Percentiles rank a stretch among this genome's conserved stretches.
Conservation (phyloP, 495 filamentous ascomycete species). For the Thozetella sp. region DNA sequence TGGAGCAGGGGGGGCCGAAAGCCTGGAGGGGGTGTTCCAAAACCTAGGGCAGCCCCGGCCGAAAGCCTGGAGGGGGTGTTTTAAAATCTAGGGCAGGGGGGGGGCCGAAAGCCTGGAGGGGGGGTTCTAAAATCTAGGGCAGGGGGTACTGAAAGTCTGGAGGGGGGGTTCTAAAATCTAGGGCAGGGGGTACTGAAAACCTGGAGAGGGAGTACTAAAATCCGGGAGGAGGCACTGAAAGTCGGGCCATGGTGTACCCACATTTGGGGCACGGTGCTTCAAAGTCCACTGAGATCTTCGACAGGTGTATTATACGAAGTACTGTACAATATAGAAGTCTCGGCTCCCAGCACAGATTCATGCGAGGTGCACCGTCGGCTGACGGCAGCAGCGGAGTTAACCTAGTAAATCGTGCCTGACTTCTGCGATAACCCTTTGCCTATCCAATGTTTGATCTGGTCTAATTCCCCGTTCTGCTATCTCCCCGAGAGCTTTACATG, state of each 20-base stretch:
- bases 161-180: background rate
- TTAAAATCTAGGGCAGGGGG: too few species aligned
- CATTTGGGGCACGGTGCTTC: background rate
- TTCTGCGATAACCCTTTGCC: background rate
- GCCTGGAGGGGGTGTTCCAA: too few species aligned
- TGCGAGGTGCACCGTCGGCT: background rate
- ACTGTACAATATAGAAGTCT: too few species aligned
- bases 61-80: too few species aligned
- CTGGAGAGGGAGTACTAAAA: background rate
- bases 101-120: too few species aligned
- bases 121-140: background rate
- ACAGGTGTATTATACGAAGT: background rate
- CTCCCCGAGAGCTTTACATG: slow-evolving; percentile 1
- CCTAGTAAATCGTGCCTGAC: background rate
- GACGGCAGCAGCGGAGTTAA: background rate
- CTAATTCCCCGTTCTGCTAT: slow-evolving; percentile 5
- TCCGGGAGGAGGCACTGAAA: background rate
- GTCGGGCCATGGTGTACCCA: too few species aligned
- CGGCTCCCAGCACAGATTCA: too few species aligned
- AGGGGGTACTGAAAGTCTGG: background rate
- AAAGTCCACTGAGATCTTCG: background rate
- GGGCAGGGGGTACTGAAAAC: background rate
- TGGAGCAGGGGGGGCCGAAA: too few species aligned
- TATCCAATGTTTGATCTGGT: slow-evolving; percentile 7
- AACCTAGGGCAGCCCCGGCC: too few species aligned